These are phyloP conservation scores for Thielaviopsis musarum DNA, from an alignment of 2,329 filamentous ascomycete genomes.

Conservation along the genomic window DNA sequence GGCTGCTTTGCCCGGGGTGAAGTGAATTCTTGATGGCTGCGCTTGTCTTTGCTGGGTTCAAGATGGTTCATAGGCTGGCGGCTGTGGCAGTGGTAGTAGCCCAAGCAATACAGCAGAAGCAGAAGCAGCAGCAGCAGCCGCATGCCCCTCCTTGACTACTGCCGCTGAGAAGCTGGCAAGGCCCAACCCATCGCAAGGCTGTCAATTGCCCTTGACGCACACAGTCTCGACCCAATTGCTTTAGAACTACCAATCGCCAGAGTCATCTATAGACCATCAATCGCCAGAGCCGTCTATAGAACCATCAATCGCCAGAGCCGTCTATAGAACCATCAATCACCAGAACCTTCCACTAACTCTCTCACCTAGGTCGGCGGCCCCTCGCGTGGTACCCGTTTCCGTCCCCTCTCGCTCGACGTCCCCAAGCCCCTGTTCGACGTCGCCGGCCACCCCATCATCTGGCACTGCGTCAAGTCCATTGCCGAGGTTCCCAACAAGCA, in stretches of 20 bases:
- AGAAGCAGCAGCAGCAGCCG: neutral
- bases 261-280: neutral
- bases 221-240: no score
- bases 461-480: constrained; percentile 87
- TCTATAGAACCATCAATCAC: neutral
- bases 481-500: constrained; percentile 63
- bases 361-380: constrained; percentile 68
- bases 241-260: no score
- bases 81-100: neutral
- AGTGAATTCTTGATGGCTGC: no score
- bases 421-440: constrained; percentile 99
- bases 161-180: neutral
- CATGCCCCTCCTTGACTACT: neutral
- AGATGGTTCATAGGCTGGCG: neutral
- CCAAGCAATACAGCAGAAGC: no score
- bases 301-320: no score
- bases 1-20: no score
- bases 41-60: neutral
- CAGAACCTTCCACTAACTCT: constrained; percentile 16
- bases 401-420: constrained; percentile 84
- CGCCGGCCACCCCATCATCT: constrained; percentile 94
- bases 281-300: neutral
- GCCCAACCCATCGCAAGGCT: neutral
- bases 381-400: constrained; percentile 86
- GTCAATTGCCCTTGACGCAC: no score